A percentile compares a stretch with the other conserved stretches of the same genome.
Evolutionary conservation across 768 basidiomycete species (phyloP).

Genomic region (Boletus patriciae): DNA sequence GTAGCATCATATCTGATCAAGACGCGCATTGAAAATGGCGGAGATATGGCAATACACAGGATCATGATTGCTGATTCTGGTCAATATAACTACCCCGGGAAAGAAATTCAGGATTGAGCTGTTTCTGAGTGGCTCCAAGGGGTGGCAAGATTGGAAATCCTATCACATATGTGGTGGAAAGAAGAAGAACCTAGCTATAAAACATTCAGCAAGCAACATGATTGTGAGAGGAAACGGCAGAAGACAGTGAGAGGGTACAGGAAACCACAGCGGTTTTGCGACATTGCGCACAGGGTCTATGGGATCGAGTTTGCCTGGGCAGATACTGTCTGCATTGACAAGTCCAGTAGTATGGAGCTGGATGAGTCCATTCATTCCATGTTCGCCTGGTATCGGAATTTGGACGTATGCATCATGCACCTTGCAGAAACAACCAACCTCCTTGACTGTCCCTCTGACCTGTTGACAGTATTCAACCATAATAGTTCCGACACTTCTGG

Average conservation of each 20-base stretch:
- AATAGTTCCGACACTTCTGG: too few species aligned
- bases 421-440: neutral
- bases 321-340: conserved; percentile 20
- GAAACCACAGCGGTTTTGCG: neutral
- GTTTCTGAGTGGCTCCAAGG: neutral
- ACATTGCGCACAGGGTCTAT: neutral
- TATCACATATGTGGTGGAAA: neutral
- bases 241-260: neutral
- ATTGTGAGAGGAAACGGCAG: neutral
- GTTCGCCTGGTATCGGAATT: conserved; percentile 19
- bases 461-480: too few species aligned
- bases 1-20: neutral
- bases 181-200: neutral
- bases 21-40: neutral
- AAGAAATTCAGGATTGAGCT: neutral
- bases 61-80: too few species aligned
- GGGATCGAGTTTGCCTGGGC: conserved; percentile 10
- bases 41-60: too few species aligned
- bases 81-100: too few species aligned
- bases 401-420: conserved; percentile 13
- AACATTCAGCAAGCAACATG: neutral
- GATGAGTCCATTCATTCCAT: conserved; percentile 20
- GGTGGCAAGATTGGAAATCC: neutral
- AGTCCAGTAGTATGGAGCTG: conserved; percentile 20
- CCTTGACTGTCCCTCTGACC: neutral